Evolutionary conservation across 257 asterid species (phyloP).

Genomic region (Phtheirospermum japonicum): DNA sequence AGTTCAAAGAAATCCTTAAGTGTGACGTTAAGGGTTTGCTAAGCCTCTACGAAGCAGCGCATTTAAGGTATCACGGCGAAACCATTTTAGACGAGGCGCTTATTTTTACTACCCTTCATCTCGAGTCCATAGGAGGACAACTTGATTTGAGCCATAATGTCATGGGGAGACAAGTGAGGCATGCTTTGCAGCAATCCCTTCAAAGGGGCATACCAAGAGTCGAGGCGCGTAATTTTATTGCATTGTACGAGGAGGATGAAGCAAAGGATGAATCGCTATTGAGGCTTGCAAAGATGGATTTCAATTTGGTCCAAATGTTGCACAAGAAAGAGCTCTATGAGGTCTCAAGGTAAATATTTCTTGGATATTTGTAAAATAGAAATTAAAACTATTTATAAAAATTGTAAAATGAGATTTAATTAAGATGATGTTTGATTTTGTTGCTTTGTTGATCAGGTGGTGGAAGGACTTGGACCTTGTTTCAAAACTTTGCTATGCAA

Average conservation of each 20-base stretch:
- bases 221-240: conserved; percentile 22
- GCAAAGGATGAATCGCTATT: conserved; percentile 21
- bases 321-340: conserved; percentile 30
- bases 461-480: conserved; percentile 34
- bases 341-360: conserved; percentile 23
- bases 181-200: conserved; percentile 31
- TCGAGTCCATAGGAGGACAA: conserved; percentile 8
- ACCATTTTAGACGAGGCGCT: conserved; percentile 22
- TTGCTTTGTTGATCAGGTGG: no score
- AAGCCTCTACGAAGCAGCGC: conserved; percentile 28
- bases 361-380: no score
- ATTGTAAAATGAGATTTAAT: no score
- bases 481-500: conserved; percentile 26
- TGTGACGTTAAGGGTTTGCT: conserved; percentile 21
- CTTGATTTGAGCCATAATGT: no score
- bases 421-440: background rate
- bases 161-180: conserved; percentile 23
- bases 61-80: conserved; percentile 24
- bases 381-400: no score
- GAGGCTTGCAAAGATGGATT: conserved; percentile 35
- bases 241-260: conserved; percentile 28
- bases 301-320: conserved; percentile 27
- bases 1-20: conserved; percentile 5
- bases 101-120: background rate
- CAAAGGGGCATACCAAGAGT: conserved; percentile 27